Evolutionary conservation across 306 rosid genomes (phyloP).

Genomic region (Luffa acutangula): DNA sequence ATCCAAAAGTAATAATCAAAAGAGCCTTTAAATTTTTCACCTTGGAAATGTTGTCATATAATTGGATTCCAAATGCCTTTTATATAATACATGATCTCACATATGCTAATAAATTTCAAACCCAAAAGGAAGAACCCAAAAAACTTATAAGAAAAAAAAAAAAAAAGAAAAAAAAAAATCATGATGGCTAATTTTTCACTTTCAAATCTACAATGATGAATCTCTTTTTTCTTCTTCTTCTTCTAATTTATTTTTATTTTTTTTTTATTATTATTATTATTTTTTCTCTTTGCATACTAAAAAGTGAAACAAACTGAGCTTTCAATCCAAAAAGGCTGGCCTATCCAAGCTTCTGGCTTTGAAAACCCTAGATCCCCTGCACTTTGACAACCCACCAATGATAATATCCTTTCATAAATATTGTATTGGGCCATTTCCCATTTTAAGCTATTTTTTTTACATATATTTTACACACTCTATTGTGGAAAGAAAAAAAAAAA

Average conservation of each 20-base stretch:
- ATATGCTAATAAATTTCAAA: not conserved
- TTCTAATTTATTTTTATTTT: not conserved
- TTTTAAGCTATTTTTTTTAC: not conserved
- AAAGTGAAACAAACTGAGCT: slow-evolving; percentile 6
- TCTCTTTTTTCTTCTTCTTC: not conserved
- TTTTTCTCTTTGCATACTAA: not conserved
- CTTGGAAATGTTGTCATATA: not conserved
- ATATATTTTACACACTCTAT: not conserved
- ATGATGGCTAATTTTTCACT: not conserved
- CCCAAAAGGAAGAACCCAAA: not conserved
- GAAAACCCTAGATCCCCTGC: slow-evolving; percentile 3
- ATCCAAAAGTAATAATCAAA: not conserved
- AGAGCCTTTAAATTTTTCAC: not conserved
- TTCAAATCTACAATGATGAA: slow-evolving; percentile 10
- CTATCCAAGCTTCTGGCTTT: not conserved
- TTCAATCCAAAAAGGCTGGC: slow-evolving; percentile 1
- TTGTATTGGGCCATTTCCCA: not conserved
- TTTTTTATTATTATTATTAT: not conserved
- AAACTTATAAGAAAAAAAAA: not conserved
- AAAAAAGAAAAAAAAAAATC: not conserved
- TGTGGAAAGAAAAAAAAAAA: not conserved
- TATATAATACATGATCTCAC: too few species aligned
- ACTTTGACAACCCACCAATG: not conserved
- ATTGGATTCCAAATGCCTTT: not conserved
- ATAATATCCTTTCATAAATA: not conserved